These are phyloP conservation scores for Vicia sativa DNA, from an alignment of 306 rosid species.

Conservation along the genomic window DNA sequence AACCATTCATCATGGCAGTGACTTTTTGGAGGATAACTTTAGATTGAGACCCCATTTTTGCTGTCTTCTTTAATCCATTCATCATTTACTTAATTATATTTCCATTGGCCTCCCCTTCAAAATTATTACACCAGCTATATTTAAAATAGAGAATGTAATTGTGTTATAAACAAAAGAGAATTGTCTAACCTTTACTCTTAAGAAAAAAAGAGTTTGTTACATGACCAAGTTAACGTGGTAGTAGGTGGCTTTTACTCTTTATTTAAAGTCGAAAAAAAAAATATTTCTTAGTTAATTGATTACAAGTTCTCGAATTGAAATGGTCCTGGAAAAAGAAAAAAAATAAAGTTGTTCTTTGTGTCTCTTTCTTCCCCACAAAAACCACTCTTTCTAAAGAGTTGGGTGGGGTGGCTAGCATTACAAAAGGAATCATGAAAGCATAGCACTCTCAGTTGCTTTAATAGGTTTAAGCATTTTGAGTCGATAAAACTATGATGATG, in stretches of 20 bases:
- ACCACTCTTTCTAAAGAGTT: conserved; percentile 42
- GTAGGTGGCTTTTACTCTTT: conserved; percentile 38
- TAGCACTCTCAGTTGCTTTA: conserved; percentile 61
- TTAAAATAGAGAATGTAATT: conserved; percentile 15
- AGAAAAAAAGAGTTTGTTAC: conserved; percentile 49
- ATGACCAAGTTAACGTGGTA: conserved; percentile 43
- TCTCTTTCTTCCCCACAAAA: conserved; percentile 39
- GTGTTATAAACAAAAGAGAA: conserved; percentile 31
- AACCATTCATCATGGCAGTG: conserved; percentile 40
- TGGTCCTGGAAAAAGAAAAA: conserved; percentile 15
- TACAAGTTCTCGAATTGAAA: conserved; percentile 20
- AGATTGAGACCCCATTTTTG: conserved; percentile 34
- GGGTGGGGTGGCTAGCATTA: conserved; percentile 50
- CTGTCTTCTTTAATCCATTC: conserved; percentile 49
- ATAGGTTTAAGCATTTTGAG: conserved; percentile 51
- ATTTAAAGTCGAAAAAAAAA: conserved; percentile 27
- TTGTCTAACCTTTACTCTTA: conserved; percentile 50
- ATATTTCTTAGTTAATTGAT: conserved; percentile 17
- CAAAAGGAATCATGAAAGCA: conserved; percentile 69
- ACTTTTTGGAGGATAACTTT: conserved; percentile 40
- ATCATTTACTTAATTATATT: conserved; percentile 40
- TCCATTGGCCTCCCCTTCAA: conserved; percentile 37
- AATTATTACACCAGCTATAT: conserved; percentile 27
- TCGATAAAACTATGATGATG: conserved; percentile 60
- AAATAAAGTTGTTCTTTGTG: conserved; percentile 24